Evolutionary conservation across 495 filamentous ascomycete genomes (phyloP).

Genomic region (Corynascus novoguineensis): DNA sequence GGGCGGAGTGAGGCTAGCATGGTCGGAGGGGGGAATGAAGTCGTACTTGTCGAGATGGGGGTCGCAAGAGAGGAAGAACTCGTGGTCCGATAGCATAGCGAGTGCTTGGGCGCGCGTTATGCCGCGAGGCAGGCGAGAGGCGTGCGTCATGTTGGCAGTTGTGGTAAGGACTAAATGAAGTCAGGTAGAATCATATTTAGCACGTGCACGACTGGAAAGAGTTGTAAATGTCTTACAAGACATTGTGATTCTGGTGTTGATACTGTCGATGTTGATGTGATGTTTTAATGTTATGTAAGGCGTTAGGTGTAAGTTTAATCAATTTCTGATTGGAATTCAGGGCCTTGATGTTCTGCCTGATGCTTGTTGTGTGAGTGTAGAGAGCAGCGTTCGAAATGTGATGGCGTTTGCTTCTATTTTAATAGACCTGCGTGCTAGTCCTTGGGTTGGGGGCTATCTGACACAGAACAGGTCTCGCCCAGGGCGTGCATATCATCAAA

Average conservation of each 20-base stretch:
- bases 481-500: background rate
- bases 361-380: background rate
- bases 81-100: constrained; percentile 56
- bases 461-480: constrained; percentile 12
- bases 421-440: too few relatives aligned
- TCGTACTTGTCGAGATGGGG: constrained; percentile 40
- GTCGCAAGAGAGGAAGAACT: constrained; percentile 41
- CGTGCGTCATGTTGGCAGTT: constrained; percentile 45
- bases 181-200: background rate
- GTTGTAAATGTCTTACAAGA: constrained; percentile 23
- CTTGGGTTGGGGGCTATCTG: background rate
- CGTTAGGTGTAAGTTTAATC: background rate
- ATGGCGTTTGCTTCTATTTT: background rate
- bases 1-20: constrained; percentile 12
- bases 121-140: constrained; percentile 52
- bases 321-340: too few relatives aligned
- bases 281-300: background rate
- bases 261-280: too few relatives aligned
- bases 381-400: background rate
- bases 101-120: constrained; percentile 54
- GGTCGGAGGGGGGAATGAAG: constrained; percentile 6
- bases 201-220: background rate
- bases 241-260: constrained; percentile 14
- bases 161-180: constrained; percentile 36
- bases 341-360: too few relatives aligned